Conservation (phyloP, 305 asterid species). For the Ruellia speciosa region DNA sequence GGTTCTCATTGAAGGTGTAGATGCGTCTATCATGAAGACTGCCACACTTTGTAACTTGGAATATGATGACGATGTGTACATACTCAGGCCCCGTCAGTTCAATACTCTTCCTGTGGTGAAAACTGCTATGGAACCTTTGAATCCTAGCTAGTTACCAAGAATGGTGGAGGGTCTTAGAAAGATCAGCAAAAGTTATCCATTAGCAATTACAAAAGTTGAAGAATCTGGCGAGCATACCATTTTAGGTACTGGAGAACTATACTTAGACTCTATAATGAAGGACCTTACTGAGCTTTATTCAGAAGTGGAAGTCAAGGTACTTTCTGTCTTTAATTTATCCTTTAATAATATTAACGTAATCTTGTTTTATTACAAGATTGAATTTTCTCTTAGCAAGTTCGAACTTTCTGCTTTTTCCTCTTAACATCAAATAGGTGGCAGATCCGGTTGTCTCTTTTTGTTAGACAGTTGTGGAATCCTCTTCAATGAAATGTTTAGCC, state of each 20-base stretch:
- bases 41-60: conserved; percentile 86
- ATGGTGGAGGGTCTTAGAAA: conserved; percentile 99
- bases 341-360: not conserved
- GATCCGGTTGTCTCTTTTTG: conserved; percentile 97
- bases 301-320: conserved; percentile 98
- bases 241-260: conserved; percentile 91
- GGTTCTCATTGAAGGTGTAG: conserved; percentile 99
- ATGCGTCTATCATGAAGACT: conserved; percentile 98
- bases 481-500: conserved; percentile 97
- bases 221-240: conserved; percentile 98
- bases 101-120: conserved; percentile 97
- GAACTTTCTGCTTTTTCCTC: conserved; percentile 14
- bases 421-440: conserved; percentile 55
- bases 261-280: conserved; percentile 93
- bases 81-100: conserved; percentile 86
- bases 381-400: conserved; percentile 10
- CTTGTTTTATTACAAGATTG: not conserved
- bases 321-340: not conserved
- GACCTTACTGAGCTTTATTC: conserved; percentile 97
- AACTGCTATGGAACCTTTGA: conserved; percentile 95
- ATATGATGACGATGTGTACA: conserved; percentile 70
- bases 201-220: conserved; percentile 94
- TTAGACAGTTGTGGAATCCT: conserved; percentile 94
- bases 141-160: conserved; percentile 97
- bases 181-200: conserved; percentile 96